Evolutionary conservation across 352 stramenopile species (phyloP), one percentile per base, ranked within the genome.

Genomic region (Globisporangium sylvaticum): DNA sequence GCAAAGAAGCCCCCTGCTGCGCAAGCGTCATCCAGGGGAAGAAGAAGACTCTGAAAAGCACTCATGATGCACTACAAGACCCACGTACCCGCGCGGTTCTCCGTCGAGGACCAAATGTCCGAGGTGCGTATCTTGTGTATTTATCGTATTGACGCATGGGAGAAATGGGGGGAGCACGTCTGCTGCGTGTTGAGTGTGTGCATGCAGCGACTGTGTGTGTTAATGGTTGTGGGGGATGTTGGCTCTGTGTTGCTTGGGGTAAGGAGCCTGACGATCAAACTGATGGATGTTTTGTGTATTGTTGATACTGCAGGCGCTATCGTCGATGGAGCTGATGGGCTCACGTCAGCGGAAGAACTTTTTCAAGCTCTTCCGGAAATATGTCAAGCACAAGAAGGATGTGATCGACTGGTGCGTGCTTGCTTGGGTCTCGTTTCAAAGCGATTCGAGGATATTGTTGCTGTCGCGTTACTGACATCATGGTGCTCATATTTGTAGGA

Each of bases 331-430:
- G 67, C 80, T 95, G 27, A 91, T 95, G 82, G 82, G 81, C 12
- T 78, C 79, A 20, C 77, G 88, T 46, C 86, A 94, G 71, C 78
- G 86, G 39, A 94, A 94, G 76, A 91, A 91, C 69, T 95, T 95
- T 65, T 80, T 94, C 74, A 95, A 95, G 74, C 76, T 95, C 58
- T 95, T 95, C 66, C 88, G 88, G 72, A 95, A 95, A 76, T 95
- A 94, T 64, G 89, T 77, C 58, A 93, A 92, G 71, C 72, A 86
- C 66, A 91, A 90, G 57, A 91, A 94, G 72, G 78, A 77, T 58
- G 75, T 88, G 20, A 93, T 94, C 56, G 86, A 94, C 65, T 95
- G 85, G 88, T 94, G 62, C 62, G 73, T 58, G 12, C 0, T 50
- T 50, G 42, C 18, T 50, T 50, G 6, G 15, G 9, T 66, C 53